These are phyloP conservation scores for Apiospora sp. DNA, from an alignment of 2,329 filamentous ascomycete species.

Conservation along the genomic window DNA sequence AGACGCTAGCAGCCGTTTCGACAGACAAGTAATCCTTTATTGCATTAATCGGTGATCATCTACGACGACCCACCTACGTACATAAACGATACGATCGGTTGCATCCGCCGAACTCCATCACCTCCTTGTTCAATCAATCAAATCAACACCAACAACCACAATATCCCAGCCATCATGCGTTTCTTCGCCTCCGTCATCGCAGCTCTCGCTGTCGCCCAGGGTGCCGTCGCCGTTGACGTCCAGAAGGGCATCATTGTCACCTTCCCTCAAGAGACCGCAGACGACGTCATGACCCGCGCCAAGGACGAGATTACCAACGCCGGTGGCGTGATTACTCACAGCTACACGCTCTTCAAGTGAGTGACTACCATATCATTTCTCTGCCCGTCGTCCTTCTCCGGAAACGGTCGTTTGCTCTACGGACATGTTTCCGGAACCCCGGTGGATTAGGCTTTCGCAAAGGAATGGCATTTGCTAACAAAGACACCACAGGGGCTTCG, in stretches of 20 bases:
- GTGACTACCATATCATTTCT: slow-evolving; percentile 37
- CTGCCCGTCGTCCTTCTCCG: neutral
- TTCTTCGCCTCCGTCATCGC: slow-evolving; percentile 60
- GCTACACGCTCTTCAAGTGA: slow-evolving; percentile 74
- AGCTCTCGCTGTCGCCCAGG: slow-evolving; percentile 64
- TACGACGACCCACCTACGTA: slow-evolving; percentile 5
- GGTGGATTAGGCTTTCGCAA: slow-evolving; percentile 36
- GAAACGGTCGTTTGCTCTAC: neutral
- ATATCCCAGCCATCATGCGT: slow-evolving; percentile 60
- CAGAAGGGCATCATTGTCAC: slow-evolving; percentile 81
- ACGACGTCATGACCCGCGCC: slow-evolving; percentile 72
- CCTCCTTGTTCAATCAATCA: neutral
- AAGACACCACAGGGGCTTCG: slow-evolving; percentile 71
- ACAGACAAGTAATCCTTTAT: neutral
- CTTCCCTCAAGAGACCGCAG: slow-evolving; percentile 74
- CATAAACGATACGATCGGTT: slow-evolving; percentile 14
- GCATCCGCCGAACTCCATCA: neutral
- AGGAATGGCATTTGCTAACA: neutral
- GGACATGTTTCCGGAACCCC: neutral
- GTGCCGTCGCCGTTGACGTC: slow-evolving; percentile 68
- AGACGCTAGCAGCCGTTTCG: neutral
- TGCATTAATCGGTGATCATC: slow-evolving; percentile 1
- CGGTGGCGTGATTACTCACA: slow-evolving; percentile 81
- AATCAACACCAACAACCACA: neutral
- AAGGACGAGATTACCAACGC: slow-evolving; percentile 74